A percentile compares a stretch with the other conserved stretches of the same genome.
Conservation (phyloP, 352 stramenopile genomes). For the Phytopythium chamaehyphon region DNA sequence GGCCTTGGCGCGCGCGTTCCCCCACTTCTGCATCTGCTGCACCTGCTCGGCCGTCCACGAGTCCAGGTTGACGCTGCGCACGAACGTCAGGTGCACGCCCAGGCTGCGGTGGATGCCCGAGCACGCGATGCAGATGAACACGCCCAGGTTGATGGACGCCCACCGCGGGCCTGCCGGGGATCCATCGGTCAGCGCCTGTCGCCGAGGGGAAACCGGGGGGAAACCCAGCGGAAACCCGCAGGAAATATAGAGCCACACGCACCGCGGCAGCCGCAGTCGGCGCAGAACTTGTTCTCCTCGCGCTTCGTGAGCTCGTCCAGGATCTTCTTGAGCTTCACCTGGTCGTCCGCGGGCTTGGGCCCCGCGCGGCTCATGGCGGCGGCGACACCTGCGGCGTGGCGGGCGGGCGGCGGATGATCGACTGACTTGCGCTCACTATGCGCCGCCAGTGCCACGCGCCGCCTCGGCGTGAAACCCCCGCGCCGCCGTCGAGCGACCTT, state of each 20-base stretch:
- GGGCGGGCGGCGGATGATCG: not conserved
- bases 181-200: not conserved
- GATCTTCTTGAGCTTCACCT: conserved; percentile 87
- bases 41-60: conserved; percentile 92
- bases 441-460: no score
- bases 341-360: conserved; percentile 54
- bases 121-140: conserved; percentile 95
- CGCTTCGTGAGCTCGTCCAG: conserved; percentile 87
- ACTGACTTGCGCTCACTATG: no score
- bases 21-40: conserved; percentile 90
- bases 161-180: conserved; percentile 66
- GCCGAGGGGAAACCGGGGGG: conserved; percentile 7
- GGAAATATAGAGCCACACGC: conserved; percentile 4
- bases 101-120: conserved; percentile 92
- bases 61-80: conserved; percentile 91
- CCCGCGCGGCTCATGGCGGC: conserved; percentile 49
- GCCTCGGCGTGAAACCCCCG: no score
- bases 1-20: conserved; percentile 85
- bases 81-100: conserved; percentile 92
- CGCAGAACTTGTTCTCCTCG: conserved; percentile 91
- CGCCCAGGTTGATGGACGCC: conserved; percentile 92
- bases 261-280: conserved; percentile 84
- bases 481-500: no score
- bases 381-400: not conserved
- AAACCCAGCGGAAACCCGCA: conserved; percentile 11